Evolutionary conservation across 2,329 filamentous ascomycete species (phyloP).

Genomic region (Talaromyces sp.): DNA sequence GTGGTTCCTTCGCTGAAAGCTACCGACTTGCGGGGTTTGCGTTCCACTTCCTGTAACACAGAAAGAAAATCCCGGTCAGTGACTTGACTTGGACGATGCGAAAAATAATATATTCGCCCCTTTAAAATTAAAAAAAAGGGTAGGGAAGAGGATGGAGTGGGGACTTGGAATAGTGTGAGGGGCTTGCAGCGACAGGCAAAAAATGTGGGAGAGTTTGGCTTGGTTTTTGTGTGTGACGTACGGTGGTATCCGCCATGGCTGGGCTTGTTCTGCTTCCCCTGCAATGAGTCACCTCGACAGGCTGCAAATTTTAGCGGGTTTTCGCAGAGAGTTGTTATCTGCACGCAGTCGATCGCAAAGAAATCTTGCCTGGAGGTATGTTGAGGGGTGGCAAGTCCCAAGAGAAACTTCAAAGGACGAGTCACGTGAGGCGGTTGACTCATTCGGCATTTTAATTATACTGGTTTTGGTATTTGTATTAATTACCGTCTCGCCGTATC

Average conservation of each 20-base stretch:
- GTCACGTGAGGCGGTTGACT: background rate
- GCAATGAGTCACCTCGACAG: background rate
- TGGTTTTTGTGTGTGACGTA: conserved; percentile 31
- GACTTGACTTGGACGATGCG: background rate
- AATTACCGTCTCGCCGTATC: conserved; percentile 3
- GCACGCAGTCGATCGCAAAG: background rate
- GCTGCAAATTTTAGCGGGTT: background rate
- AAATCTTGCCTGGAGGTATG: background rate
- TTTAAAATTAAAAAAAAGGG: background rate
- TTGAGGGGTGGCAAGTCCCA: background rate
- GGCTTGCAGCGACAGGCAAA: conserved; percentile 5
- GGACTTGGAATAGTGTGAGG: conserved; percentile 6
- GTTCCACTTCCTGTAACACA: conserved; percentile 44
- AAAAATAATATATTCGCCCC: background rate
- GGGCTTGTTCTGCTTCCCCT: background rate
- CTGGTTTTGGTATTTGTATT: background rate
- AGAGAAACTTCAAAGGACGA: background rate
- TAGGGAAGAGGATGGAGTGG: background rate
- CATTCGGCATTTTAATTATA: background rate
- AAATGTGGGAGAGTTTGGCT: conserved; percentile 33
- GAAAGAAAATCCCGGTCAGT: conserved; percentile 10
- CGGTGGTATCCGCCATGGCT: conserved; percentile 34
- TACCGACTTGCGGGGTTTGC: conserved; percentile 85
- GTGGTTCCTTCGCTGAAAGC: conserved; percentile 84
- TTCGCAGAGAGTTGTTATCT: background rate